Conservation (phyloP, 192 early-diverging fungal species). For the Pilobolus umbonatus region DNA sequence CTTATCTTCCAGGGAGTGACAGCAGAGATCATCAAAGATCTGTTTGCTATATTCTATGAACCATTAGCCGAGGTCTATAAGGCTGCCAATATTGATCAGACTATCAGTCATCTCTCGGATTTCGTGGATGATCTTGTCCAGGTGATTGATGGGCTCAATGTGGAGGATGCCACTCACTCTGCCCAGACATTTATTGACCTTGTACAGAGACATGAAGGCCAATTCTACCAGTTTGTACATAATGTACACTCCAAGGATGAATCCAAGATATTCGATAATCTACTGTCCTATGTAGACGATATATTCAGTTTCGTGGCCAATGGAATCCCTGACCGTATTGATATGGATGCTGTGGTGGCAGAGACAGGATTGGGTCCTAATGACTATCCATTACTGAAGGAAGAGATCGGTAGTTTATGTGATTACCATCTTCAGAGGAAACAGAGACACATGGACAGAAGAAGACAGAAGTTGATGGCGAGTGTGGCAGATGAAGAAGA, state of each 20-base stretch:
- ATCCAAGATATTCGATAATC: conserved; percentile 41
- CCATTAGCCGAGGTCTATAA: conserved; percentile 55
- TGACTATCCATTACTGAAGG: conserved; percentile 25
- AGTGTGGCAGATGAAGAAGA: conserved; percentile 4
- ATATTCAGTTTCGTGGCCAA: conserved; percentile 37
- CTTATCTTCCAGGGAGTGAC: conserved; percentile 49
- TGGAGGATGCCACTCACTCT: conserved; percentile 22
- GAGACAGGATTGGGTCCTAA: conserved; percentile 16
- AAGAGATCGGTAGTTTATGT: conserved; percentile 27
- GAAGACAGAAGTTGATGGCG: conserved; percentile 28
- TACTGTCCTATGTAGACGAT: conserved; percentile 41
- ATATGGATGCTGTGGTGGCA: conserved; percentile 28
- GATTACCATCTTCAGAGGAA: conserved; percentile 27
- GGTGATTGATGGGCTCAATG: conserved; percentile 43
- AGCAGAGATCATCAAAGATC: conserved; percentile 49
- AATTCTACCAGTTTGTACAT: conserved; percentile 55
- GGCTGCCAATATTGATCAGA: conserved; percentile 50
- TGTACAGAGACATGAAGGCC: conserved; percentile 41
- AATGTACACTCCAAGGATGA: conserved; percentile 46
- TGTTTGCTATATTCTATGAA: conserved; percentile 53
- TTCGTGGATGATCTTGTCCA: conserved; percentile 53
- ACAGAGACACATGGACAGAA: conserved; percentile 34
- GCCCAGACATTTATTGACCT: conserved; percentile 42
- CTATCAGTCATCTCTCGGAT: conserved; percentile 40
- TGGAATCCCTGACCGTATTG: conserved; percentile 27